Percentiles rank a stretch among this genome's conserved stretches.
phyloP scores from a whole-genome alignment of 176 grass and related monocot species.

The Melocanna baccifera region DNA sequence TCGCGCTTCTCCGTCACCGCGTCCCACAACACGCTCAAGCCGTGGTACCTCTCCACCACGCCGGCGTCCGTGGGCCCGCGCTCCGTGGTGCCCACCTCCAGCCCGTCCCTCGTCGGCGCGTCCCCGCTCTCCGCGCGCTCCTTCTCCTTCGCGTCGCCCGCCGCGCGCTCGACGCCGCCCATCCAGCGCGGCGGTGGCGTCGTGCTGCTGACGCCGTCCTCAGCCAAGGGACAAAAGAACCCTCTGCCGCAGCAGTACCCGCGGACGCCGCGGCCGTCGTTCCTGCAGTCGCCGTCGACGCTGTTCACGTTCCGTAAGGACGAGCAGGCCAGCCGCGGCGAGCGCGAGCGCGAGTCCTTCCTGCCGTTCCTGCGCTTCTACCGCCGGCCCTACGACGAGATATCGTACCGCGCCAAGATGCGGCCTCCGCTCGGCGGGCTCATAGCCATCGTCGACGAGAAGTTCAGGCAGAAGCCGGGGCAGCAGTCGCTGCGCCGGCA shows the following conservation, averaged over 20 bases:
- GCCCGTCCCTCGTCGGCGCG: slow-evolving; percentile 83
- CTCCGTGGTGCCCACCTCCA: slow-evolving; percentile 51
- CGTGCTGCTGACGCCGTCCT: slow-evolving; percentile 24
- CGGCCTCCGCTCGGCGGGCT: slow-evolving; percentile 88
- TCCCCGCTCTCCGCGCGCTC: slow-evolving; percentile 89
- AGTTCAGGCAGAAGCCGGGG: slow-evolving; percentile 42
- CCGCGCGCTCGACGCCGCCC: slow-evolving; percentile 48
- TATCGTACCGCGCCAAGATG: slow-evolving; percentile 91
- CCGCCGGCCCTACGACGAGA: slow-evolving; percentile 89
- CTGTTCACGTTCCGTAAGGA: slow-evolving; percentile 83
- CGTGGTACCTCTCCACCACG: slow-evolving; percentile 94
- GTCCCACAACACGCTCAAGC: slow-evolving; percentile 86
- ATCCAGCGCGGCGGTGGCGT: slow-evolving; percentile 14
- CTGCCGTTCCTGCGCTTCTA: slow-evolving; percentile 84
- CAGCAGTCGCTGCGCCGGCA: slow-evolving; percentile 39
- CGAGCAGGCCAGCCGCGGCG: slow-evolving; percentile 59
- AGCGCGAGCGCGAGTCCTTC: slow-evolving; percentile 81
- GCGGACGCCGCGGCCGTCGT: slow-evolving; percentile 84
- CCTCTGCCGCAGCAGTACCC: slow-evolving; percentile 55
- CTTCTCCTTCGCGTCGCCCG: slow-evolving; percentile 97
- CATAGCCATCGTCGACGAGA: slow-evolving; percentile 73
- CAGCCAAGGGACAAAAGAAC: slow-evolving; percentile 31
- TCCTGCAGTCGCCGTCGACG: slow-evolving; percentile 83
- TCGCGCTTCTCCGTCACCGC: slow-evolving; percentile 89
- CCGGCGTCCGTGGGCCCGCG: slow-evolving; percentile 44